Evolutionary conservation across 2,329 filamentous ascomycete species (phyloP), one percentile per base, ranked within the genome.

Genomic region (Ophiostoma triangulosporum): DNA sequence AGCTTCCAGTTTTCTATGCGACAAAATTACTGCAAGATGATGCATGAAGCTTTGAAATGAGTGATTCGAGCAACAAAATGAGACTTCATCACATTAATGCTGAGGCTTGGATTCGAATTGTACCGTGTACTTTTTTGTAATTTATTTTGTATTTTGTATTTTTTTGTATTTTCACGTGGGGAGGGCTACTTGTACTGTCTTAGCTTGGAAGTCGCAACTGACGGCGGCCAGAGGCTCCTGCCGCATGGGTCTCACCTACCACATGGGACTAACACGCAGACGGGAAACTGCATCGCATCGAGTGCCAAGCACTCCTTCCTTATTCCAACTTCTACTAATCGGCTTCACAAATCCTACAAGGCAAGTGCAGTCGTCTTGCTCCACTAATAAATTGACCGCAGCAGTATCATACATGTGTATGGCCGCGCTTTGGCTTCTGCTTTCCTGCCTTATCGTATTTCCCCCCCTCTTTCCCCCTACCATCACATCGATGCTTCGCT

Each of bases 261-360:
- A 51, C 53, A 51, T 46, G 48, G 22, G 46, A 48, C 53, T 54
- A 48, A 40, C 53, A 54, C 49, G 40, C 53, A 51, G 49, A 27
- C 33, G 53, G 53, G 53, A 54, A 54, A 48, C 49, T 9, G 32
- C 49, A 51, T 31, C 48, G 38, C 36, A 29, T 31, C 20, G 15
- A 24, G 26, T 49, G 32, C 12, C 32, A 35, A 29, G 22, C 22
- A 14, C 40, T 48, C 40, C 32, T 51, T 54, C 26, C 24, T 40
- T n/a, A n/a, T 45, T 26, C n/a, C 12, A 22, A 11, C 17, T 14
- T 17, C 27, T 27, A 50, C 15, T 36, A 33, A 22, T 48, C 29
- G n/a, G 40, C 29, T 54, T 50, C 29, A 22, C 35, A 24, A 9
- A 40, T 40, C 29, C 3, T 17, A 43, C 11, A 43, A 24, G 38